Evolutionary conservation across 805 yeast genomes (phyloP), one percentile per base, ranked within the genome.

Genomic region (Saccharomycopsis sp.): DNA sequence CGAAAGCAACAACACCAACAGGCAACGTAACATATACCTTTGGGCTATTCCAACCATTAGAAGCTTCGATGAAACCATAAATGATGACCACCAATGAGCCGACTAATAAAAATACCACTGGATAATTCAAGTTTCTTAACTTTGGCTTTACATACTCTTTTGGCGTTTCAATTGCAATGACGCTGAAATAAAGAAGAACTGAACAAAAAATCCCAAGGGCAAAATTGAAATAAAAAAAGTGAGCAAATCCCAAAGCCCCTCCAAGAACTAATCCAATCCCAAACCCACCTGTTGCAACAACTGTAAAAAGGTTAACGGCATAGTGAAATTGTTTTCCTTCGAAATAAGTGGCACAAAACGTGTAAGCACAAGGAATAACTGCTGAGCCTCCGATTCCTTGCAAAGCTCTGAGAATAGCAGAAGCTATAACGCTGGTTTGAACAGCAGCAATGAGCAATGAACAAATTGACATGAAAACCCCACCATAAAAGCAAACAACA

Each of bases 1-100:
- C 64, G 60, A 45, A 79, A 79, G 52, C 74, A 58, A 79, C 73
- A 54, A 74, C 71, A 1, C 82, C 79, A 26, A 77, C 57, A 3
- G 83, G 70, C 33, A 67, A 70, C 52, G 74, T 76, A 20, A 74
- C 73, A 52, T 44, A 44, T 10, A 35, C 41, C 20, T 32, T 41
- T 21, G 47, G 47, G 2, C 32, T n/a, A 18, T 44, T 40, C 47
- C 47, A 44, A 3, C 32, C 17, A 4, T 28, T 18, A 8, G 33
- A 35, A 21, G 45, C 44, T 26, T 44, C 45, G 4, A 45, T 44
- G 10, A 44, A 30, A 21, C 47, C 47, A 26, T 41, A 26, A 17
- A 43, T 40, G 18, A 43, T 35, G 17, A 55, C 45, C 57, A 58
- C 37, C 61, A 70, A 3, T 34, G 69, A 72, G 10, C 70, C 72